Conservation (phyloP, 208 protist genomes). For the Acanthamoeba lenticulata region DNA sequence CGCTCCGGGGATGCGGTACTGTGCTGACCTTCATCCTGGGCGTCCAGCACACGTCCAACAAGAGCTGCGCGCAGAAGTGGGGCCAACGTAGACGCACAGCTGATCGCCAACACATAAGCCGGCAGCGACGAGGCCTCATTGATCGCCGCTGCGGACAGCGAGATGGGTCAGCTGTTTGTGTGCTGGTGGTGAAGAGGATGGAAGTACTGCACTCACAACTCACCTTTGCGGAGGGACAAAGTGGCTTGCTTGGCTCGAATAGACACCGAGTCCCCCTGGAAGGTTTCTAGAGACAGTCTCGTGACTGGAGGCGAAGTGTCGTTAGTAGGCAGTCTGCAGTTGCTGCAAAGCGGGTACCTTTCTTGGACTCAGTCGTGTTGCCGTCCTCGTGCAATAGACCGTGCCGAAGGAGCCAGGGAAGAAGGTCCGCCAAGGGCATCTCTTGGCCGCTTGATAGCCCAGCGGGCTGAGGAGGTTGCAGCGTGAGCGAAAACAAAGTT, state of each 20-base stretch:
- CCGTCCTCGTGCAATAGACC: neutral
- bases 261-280: neutral
- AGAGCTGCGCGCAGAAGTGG: neutral
- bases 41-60: neutral
- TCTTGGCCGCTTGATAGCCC: neutral
- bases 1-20: neutral
- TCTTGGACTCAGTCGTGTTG: neutral
- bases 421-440: neutral
- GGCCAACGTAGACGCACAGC: neutral
- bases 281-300: neutral
- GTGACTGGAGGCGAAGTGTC: neutral
- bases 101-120: neutral
- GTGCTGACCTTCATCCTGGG: neutral
- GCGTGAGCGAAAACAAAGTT: neutral
- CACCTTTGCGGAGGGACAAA: neutral
- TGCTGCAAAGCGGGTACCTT: neutral
- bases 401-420: neutral
- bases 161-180: neutral
- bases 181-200: neutral
- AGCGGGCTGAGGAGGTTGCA: neutral
- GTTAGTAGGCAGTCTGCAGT: neutral
- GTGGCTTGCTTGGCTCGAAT: constrained; percentile 34
- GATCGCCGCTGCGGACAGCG: neutral
- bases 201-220: neutral
- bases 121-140: neutral